Conservation (phyloP, 352 stramenopile species). For the Globisporangium spinosum region DNA sequence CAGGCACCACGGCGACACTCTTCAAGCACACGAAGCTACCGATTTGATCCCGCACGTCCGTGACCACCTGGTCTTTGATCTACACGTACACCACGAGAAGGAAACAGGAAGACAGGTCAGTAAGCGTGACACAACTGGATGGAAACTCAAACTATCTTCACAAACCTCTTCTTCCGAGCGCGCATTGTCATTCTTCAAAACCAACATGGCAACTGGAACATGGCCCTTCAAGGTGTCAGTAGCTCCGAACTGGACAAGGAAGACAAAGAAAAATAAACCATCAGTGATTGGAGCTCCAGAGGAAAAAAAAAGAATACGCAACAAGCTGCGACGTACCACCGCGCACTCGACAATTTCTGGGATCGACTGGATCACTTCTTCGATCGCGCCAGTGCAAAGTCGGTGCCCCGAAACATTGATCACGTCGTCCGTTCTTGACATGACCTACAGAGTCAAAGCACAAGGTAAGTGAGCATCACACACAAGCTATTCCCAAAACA, state of each 20-base stretch:
- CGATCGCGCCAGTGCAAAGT: constrained; percentile 84
- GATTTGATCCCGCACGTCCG: constrained; percentile 24
- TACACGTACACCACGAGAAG: background rate
- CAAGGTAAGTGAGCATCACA: no score
- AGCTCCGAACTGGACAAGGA: constrained; percentile 18
- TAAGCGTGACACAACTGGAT: background rate
- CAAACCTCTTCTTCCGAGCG: constrained; percentile 24
- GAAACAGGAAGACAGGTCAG: background rate
- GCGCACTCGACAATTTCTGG: constrained; percentile 85
- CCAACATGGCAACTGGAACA: constrained; percentile 30
- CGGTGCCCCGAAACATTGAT: constrained; percentile 90
- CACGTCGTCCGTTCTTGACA: constrained; percentile 89
- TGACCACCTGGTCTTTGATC: constrained; percentile 26
- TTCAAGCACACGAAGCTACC: constrained; percentile 35
- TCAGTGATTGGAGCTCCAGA: background rate
- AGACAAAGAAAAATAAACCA: background rate
- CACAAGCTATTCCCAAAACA: no score
- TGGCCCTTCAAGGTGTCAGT: constrained; percentile 27
- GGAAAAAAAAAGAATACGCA: background rate
- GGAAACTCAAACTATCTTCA: background rate
- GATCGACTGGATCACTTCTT: constrained; percentile 86
- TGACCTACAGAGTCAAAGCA: constrained; percentile 45
- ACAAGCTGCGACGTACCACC: constrained; percentile 39
- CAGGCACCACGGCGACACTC: constrained; percentile 23
- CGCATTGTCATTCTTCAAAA: constrained; percentile 26